Percentiles rank a stretch among this genome's conserved stretches.
Conservation (phyloP, 768 basidiomycete species). For the Inosperma sp. region DNA sequence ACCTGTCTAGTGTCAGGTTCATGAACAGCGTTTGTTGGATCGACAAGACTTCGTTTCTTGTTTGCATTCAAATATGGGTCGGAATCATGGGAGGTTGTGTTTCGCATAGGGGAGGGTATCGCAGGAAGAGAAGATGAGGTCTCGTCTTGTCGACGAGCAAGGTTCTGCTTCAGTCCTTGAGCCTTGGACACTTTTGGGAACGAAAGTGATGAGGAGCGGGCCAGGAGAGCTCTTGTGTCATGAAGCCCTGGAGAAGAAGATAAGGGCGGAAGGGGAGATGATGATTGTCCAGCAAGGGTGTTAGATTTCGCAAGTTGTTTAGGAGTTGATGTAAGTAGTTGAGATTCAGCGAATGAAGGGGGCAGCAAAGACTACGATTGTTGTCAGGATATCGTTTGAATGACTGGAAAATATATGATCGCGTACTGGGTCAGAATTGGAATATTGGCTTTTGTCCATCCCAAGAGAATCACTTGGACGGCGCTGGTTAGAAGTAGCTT, state of each 20-base stretch:
- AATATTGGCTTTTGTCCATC: too few relatives aligned
- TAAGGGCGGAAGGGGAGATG: constrained; percentile 4
- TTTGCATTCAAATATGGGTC: constrained; percentile 12
- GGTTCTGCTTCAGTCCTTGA: constrained; percentile 1
- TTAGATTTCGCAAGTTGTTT: constrained; percentile 12
- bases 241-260: not conserved
- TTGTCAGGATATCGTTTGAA: too few relatives aligned
- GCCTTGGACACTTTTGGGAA: constrained; percentile 16
- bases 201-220: not conserved
- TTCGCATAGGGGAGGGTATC: constrained; percentile 17
- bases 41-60: constrained; percentile 17
- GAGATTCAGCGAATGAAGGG: constrained; percentile 19
- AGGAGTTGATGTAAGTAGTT: constrained; percentile 23
- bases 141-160: not conserved
- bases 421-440: too few relatives aligned
- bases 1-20: constrained; percentile 7
- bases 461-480: too few relatives aligned
- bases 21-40: constrained; percentile 1
- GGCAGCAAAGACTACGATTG: constrained; percentile 14
- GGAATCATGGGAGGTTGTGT: not conserved
- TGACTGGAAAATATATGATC: too few relatives aligned
- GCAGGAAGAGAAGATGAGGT: constrained; percentile 15
- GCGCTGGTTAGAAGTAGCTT: too few relatives aligned
- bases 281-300: not conserved
- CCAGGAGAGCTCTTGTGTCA: not conserved